Evolutionary conservation across 257 asterid genomes (phyloP).

Genomic region (Solanum verrucosum): DNA sequence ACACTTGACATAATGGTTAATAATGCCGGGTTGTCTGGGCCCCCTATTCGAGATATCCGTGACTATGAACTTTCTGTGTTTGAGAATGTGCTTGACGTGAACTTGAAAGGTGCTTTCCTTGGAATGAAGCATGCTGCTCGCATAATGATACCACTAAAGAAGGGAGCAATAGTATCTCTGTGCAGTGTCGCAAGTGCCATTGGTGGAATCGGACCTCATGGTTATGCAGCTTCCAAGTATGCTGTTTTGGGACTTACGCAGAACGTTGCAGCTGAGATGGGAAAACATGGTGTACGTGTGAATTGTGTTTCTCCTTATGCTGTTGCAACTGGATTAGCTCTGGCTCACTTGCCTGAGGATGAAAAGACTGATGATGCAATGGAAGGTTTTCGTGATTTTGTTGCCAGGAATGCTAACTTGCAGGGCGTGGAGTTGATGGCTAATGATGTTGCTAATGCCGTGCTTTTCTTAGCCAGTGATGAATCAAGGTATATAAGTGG

Average conservation of each 20-base stretch:
- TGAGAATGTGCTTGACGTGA: constrained; percentile 51
- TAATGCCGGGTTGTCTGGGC: constrained; percentile 77
- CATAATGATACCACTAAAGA: constrained; percentile 68
- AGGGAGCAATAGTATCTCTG: constrained; percentile 67
- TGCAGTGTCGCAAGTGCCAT: constrained; percentile 48
- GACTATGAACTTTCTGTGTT: constrained; percentile 49
- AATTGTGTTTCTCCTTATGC: constrained; percentile 89
- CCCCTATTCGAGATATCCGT: constrained; percentile 74
- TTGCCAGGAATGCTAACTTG: constrained; percentile 56
- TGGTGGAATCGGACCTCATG: constrained; percentile 63
- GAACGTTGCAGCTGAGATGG: constrained; percentile 90
- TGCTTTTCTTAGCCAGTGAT: constrained; percentile 75
- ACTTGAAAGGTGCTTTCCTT: constrained; percentile 66
- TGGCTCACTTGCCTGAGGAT: constrained; percentile 68
- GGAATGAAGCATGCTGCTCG: constrained; percentile 97
- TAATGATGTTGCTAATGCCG: constrained; percentile 72
- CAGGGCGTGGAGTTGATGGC: constrained; percentile 62
- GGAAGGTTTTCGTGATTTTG: constrained; percentile 54
- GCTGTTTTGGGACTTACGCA: constrained; percentile 78
- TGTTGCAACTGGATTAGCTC: constrained; percentile 52
- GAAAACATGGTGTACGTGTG: constrained; percentile 68
- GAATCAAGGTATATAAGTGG: constrained; percentile 87
- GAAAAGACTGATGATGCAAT: constrained; percentile 60
- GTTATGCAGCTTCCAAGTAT: constrained; percentile 78
- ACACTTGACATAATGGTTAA: constrained; percentile 78